Evolutionary conservation across 2,329 filamentous ascomycete genomes (phyloP), one percentile per base, ranked within the genome.

Genomic region (Aspergillus eucalypticola): DNA sequence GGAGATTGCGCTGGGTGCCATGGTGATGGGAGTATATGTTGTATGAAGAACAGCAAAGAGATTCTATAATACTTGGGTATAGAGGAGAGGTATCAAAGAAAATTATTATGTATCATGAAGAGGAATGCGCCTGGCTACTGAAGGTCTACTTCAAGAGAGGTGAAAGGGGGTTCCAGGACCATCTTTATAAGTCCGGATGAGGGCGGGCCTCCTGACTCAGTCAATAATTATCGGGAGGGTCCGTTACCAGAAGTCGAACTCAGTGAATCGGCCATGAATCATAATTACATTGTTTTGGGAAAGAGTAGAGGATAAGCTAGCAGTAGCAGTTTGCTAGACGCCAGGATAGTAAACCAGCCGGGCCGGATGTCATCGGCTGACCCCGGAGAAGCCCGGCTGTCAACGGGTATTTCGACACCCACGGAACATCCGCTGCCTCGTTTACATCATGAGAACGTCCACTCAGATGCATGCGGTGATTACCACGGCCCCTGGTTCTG

Each of bases 1-100:
- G 23, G 72, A 69, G 52, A 73, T 69, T 17, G 72, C 72, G 49
- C 68, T 66, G 56, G 74, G 69, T 19, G 75, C 67, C 75, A 76
- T 72, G 54, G 13, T 21, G 39, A 23, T 19, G 17, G 19, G 11
- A 32, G 5, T 27, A 5, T 44, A 13, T 17, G 39, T 38, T n/a
- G n/a, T 23, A 53, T 49, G 21, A 38, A 41, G 35, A 27, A 19
- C 21, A 41, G n/a, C 46, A 44, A 21, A 35, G 38, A 25, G 13
- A 32, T 54, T 23, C 6, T 32, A 46, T 25, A 17, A 21, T 38
- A 49, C 13, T 13, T 54, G 39, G 32, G 21, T 41, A 25, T 39
- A 25, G 23, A 29, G 5, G n/a, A 13, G 13, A 49, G 21, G 29
- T 25, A 5, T 29, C n/a, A 25, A 8, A 6, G 10, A 8, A 13